Evolutionary conservation across 2,329 filamentous ascomycete species (phyloP).

Genomic region (Trichoderma cornu-damae): DNA sequence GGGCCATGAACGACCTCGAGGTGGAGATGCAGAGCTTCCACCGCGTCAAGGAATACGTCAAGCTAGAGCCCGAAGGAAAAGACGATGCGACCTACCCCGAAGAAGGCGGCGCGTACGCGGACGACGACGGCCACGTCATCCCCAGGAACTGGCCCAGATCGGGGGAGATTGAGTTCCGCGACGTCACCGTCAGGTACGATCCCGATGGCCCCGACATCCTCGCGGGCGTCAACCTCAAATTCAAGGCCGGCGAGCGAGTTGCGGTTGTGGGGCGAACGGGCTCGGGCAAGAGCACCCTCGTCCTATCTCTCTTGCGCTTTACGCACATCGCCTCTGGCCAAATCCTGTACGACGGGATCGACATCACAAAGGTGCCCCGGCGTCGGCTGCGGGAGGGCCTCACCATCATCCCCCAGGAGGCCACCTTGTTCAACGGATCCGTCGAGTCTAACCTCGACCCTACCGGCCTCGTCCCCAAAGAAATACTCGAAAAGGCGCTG

Average conservation of each 20-base stretch:
- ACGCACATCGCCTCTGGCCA: slow-evolving; percentile 48
- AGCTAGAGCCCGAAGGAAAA: slow-evolving; percentile 42
- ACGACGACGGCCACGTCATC: slow-evolving; percentile 35
- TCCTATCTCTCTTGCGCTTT: slow-evolving; percentile 52
- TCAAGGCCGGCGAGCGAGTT: slow-evolving; percentile 65
- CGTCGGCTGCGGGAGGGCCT: slow-evolving; percentile 48
- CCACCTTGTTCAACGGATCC: slow-evolving; percentile 51
- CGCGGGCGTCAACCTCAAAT: slow-evolving; percentile 46
- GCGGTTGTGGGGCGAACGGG: slow-evolving; percentile 77
- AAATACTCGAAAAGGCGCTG: slow-evolving; percentile 53
- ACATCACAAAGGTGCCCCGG: slow-evolving; percentile 49
- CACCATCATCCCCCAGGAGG: slow-evolving; percentile 56
- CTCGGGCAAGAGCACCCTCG: slow-evolving; percentile 73
- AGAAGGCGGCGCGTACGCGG: slow-evolving; percentile 37
- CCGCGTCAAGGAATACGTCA: slow-evolving; percentile 46
- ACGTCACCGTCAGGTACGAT: slow-evolving; percentile 47
- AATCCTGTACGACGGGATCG: slow-evolving; percentile 51
- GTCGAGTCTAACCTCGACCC: slow-evolving; percentile 59
- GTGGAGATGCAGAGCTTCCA: slow-evolving; percentile 53
- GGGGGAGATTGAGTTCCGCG: slow-evolving; percentile 47
- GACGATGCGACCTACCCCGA: slow-evolving; percentile 37
- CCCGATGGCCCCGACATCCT: slow-evolving; percentile 44
- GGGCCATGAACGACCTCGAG: slow-evolving; percentile 52
- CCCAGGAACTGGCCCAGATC: slow-evolving; percentile 42
- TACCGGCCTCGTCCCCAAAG: slow-evolving; percentile 50